phyloP scores from a whole-genome alignment of 176 grass and related monocot species.

The Rhynchospora pubera region DNA sequence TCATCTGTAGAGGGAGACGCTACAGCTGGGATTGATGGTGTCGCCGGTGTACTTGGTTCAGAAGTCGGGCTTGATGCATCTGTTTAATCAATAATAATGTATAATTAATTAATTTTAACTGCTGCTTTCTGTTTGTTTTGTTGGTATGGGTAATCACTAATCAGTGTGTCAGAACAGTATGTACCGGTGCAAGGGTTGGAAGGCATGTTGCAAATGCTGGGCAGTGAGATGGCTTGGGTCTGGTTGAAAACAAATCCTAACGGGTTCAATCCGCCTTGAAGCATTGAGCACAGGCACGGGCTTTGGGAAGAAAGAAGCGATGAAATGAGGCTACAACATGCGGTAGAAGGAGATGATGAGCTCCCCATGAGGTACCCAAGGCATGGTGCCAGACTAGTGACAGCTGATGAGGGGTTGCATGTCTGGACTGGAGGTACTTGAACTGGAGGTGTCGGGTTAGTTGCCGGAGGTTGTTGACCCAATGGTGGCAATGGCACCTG shows the following conservation, averaged over 20 bases:
- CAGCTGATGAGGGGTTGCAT: slow-evolving; percentile 2
- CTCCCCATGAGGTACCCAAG: slow-evolving; percentile 51
- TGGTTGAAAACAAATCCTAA: slow-evolving; percentile 54
- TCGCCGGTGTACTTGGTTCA: not conserved
- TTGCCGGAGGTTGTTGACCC: not conserved
- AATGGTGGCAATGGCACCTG: slow-evolving; percentile 10
- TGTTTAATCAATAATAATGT: slow-evolving; percentile 1
- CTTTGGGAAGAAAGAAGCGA: slow-evolving; percentile 40
- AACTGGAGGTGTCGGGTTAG: not conserved
- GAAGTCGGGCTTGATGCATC: not conserved
- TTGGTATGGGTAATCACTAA: not conserved
- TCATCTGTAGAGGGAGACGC: not conserved
- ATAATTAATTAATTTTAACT: not conserved
- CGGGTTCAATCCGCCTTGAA: slow-evolving; percentile 34
- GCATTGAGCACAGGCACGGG: slow-evolving; percentile 58
- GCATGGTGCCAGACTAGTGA: slow-evolving; percentile 57
- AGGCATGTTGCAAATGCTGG: slow-evolving; percentile 72
- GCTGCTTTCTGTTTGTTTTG: not conserved
- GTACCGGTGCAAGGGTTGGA: slow-evolving; percentile 57
- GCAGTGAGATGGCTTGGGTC: slow-evolving; percentile 50
- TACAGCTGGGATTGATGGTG: slow-evolving; percentile 12
- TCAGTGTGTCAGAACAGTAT: not conserved
- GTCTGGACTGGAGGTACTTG: slow-evolving; percentile 25
- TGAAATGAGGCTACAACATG: slow-evolving; percentile 56
- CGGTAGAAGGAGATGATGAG: slow-evolving; percentile 35